Conservation (phyloP, 306 rosid genomes). For the Quercus mongolica region DNA sequence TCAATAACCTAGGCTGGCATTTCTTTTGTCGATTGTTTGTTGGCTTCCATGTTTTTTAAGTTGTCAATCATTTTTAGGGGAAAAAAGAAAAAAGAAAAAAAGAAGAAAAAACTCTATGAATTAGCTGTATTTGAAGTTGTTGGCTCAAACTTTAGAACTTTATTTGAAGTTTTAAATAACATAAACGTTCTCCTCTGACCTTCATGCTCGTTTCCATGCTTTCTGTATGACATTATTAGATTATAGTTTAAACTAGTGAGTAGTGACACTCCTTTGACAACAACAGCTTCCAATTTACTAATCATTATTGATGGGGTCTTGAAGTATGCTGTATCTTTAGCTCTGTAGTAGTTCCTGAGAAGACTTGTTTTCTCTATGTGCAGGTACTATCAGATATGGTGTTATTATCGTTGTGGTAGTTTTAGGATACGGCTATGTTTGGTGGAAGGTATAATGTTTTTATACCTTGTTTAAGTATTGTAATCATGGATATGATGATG, state of each 20-base stretch:
- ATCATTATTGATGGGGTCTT: neutral
- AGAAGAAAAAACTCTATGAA: neutral
- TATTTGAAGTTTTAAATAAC: conserved; percentile 3
- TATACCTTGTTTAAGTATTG: conserved; percentile 7
- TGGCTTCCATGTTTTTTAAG: neutral
- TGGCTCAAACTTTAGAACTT: neutral
- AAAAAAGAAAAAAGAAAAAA: neutral
- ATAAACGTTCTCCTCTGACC: conserved; percentile 3
- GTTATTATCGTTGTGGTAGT: conserved; percentile 59
- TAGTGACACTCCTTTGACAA: neutral
- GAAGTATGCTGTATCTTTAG: neutral
- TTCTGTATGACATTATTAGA: neutral
- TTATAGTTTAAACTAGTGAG: neutral
- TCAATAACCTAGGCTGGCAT: neutral
- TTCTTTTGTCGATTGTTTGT: neutral
- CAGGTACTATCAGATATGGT: conserved; percentile 67
- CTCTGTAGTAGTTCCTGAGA: neutral
- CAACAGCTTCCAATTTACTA: neutral
- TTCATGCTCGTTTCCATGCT: conserved; percentile 5
- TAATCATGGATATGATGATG: conserved; percentile 23
- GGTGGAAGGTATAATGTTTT: conserved; percentile 84
- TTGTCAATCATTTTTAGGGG: no score
- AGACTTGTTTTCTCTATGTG: conserved; percentile 26
- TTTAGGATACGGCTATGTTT: conserved; percentile 73
- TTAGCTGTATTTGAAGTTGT: neutral